Evolutionary conservation across 495 filamentous ascomycete genomes (phyloP), one percentile per base, ranked within the genome.

Genomic region (Zalerion maritima): DNA sequence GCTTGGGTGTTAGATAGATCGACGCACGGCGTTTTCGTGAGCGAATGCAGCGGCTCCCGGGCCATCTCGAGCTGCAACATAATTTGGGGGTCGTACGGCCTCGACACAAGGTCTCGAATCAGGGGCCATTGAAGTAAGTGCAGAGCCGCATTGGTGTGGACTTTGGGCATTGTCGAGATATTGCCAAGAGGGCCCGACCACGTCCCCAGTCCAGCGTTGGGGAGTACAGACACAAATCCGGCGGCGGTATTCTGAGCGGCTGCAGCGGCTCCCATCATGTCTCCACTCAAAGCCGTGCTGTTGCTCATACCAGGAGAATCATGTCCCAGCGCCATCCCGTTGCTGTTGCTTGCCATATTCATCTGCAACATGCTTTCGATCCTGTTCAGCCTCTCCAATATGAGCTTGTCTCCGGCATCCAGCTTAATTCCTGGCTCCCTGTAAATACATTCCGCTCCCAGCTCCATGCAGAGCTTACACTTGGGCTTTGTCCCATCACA

Each of bases 381-480:
- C 14, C 78, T 67, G 34, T 64, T 66, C 15, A 87, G 56, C 26
- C 75, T 73, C 40, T 85, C 81, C 14, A 87, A 58, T 34, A 87
- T 87, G 22, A 85, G 67, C 46, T 82, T 85, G 52, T 85, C 81
- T 32, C 81, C 81, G 17, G 81, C 79, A 50, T 85, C 81, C 16
- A 85, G 72, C 50, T 87, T 87, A 55, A 85, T 84, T 3, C 81
- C 81, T 10, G 81, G 81, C 50, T 87, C 81, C 25, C 81, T 67
- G 45, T 87, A 87, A 34, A 82, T 66, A 49, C 81, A 87, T 35
- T 85, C 81, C 10, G 77, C 80, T 36, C 80, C 75, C 22, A 87
- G 60, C 46, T 85, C 81, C 10, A 74, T 73, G 51, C 81, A 87
- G 11, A 87, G 71, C 50, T 78, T 73, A 47, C 81, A 87, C 50